These are phyloP conservation scores for Claviceps quebecensis DNA, from an alignment of 2,329 filamentous ascomycete genomes.

Conservation along the genomic window DNA sequence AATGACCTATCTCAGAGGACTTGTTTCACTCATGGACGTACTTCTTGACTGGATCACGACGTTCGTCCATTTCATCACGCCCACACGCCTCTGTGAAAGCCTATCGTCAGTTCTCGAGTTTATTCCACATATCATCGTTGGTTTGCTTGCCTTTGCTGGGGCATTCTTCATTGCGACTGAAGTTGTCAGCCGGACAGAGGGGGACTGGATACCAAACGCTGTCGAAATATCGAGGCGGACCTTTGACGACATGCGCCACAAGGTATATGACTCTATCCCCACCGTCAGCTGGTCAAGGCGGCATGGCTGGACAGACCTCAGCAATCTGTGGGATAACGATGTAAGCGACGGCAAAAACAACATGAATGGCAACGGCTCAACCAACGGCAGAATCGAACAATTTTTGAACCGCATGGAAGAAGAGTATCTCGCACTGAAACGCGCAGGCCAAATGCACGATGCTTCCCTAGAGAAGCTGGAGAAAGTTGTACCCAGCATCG, in stretches of 20 bases:
- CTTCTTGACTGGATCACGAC: slow-evolving; percentile 10
- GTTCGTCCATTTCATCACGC: slow-evolving; percentile 7
- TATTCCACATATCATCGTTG: slow-evolving; percentile 4
- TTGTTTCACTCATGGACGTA: slow-evolving; percentile 12
- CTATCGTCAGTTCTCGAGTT: slow-evolving; percentile 5
- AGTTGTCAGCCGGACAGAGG: slow-evolving; percentile 1
- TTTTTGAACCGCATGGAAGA: slow-evolving; percentile 16
- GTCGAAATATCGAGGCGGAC: slow-evolving; percentile 2
- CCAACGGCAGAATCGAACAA: slow-evolving; percentile 10
- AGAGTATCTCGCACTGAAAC: slow-evolving; percentile 17
- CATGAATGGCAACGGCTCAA: slow-evolving; percentile 2
- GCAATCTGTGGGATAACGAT: slow-evolving; percentile 9
- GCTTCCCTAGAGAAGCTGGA: slow-evolving; percentile 29
- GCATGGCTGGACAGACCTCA: slow-evolving; percentile 9
- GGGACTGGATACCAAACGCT: slow-evolving; percentile 4
- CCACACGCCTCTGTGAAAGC: slow-evolving; percentile 4
- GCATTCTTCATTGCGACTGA: slow-evolving; percentile 5
- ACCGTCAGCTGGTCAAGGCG: slow-evolving; percentile 15
- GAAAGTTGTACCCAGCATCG: slow-evolving; percentile 37
- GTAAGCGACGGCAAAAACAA: slow-evolving; percentile 5
- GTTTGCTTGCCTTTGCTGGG: slow-evolving; percentile 3
- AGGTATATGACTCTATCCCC: slow-evolving; percentile 13
- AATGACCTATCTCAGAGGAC: slow-evolving; percentile 16
- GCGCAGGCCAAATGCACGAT: slow-evolving; percentile 20
- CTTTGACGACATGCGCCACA: slow-evolving; percentile 6